phyloP scores from a whole-genome alignment of 2,329 filamentous ascomycete species.

The Fusarium buxicola region DNA sequence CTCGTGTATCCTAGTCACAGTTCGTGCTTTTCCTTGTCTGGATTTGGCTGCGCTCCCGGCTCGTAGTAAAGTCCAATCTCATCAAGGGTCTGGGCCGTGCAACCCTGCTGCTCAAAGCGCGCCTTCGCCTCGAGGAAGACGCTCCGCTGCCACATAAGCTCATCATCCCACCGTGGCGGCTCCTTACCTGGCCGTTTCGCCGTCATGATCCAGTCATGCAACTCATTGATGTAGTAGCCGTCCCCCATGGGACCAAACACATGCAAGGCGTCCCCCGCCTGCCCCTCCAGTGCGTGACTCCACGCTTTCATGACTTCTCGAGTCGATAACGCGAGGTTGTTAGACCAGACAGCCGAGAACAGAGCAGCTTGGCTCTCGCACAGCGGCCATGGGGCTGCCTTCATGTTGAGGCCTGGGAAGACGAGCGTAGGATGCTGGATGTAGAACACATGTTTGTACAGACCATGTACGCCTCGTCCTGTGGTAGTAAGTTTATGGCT shows the following conservation, averaged over 20 bases:
- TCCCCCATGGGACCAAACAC: constrained; percentile 59
- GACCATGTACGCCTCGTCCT: constrained; percentile 75
- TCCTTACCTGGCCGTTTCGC: constrained; percentile 69
- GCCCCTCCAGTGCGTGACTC: constrained; percentile 73
- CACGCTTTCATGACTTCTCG: constrained; percentile 74
- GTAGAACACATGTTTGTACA: constrained; percentile 85
- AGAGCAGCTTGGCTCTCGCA: constrained; percentile 83
- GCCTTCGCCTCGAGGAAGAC: constrained; percentile 77
- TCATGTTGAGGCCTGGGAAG: constrained; percentile 80
- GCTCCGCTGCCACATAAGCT: constrained; percentile 77
- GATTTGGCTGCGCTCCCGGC: constrained; percentile 25
- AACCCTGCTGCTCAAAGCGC: constrained; percentile 75
- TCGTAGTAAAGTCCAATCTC: constrained; percentile 78
- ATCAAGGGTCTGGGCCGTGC: constrained; percentile 71
- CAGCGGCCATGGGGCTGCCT: constrained; percentile 88
- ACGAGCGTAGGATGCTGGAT: constrained; percentile 80
- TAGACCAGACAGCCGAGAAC: constrained; percentile 81
- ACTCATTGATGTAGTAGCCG: constrained; percentile 75
- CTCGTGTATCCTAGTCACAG: not conserved
- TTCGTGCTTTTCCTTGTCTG: constrained; percentile 5
- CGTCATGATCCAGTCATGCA: constrained; percentile 70
- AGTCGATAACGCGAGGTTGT: constrained; percentile 73
- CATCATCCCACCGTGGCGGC: constrained; percentile 77
- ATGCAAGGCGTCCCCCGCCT: constrained; percentile 50
- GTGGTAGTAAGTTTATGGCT: constrained; percentile 69